Base-by-base conservation (phyloP, 495 filamentous ascomycete genomes). In the Penicillium longicatenatum region DNA sequence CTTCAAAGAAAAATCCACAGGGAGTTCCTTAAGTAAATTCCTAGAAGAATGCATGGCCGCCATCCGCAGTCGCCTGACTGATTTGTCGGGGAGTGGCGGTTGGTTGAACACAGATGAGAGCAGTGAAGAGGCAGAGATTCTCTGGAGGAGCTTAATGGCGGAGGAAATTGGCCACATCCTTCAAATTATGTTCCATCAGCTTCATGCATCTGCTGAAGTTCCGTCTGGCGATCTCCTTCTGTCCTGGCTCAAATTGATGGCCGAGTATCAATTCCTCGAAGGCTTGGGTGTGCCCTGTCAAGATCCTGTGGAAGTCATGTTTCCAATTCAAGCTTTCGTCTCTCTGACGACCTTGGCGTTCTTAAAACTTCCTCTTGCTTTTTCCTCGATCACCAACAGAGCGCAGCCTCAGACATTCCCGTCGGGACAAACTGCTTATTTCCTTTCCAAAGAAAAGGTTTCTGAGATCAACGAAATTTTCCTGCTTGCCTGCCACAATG, bases 241-340 rank as follows among this genome's bases (percentile, higher is more conserved):
- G 7, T 74, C 81, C 52, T 97, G 93, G 93, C 90, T 93, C 52
- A 70, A 78, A 8, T 69, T 96, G 24, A 85, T 93, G 80, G 67
- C 69, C 24, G 77, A 83, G 2, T 84, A 81, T 65, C 70, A 69
- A 49, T 94, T 93, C 63, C 74, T 93, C 54, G 81, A 88, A 30
- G 65, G 71, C 17, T 71, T 88, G 17, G 68, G 79, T 57, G 77
- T 77, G 50, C 75, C 72, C 51, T 77, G 74, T 58, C 68, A 75
- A 45, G 67, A 76, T 29, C 64, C 77, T 10, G 52, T 61, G 43
- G 82, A 84, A 58, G 75, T 91, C 4, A 65, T 86, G 49, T 62
- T 79, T 42, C 83, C 88, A 1, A 68, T 94, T 9, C 86, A 88
- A 59, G 79, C 83, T 16, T 77, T 96, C 55, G 79, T 84, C 8